Evolutionary conservation across 2,329 filamentous ascomycete species (phyloP).

Genomic region (Xylariaceae sp.): DNA sequence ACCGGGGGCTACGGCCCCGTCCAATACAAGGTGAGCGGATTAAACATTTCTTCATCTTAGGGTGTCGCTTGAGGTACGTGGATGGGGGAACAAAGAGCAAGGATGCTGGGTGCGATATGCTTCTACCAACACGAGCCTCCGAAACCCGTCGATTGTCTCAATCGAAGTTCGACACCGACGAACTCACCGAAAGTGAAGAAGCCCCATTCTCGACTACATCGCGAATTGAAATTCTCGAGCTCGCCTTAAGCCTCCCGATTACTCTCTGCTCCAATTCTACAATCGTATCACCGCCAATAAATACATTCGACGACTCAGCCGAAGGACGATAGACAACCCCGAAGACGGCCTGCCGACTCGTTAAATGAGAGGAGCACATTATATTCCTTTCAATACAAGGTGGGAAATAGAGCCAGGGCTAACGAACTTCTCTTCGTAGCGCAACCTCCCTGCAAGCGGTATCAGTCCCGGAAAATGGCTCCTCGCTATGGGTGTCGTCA

Average conservation of each 20-base stretch:
- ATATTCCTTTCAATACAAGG: background rate
- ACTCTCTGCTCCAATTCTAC: too few species aligned
- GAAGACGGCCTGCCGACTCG: background rate
- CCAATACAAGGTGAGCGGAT: constrained; percentile 79
- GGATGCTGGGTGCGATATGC: background rate
- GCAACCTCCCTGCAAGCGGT: constrained; percentile 87
- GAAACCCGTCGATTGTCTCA: too few species aligned
- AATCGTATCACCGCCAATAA: too few species aligned
- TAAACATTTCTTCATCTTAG: constrained; percentile 3
- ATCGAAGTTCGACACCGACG: too few species aligned
- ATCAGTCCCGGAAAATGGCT: constrained; percentile 82
- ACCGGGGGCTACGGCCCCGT: constrained; percentile 90
- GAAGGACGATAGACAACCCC: background rate
- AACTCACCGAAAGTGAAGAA: too few species aligned
- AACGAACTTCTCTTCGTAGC: constrained; percentile 43
- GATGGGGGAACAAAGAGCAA: background rate
- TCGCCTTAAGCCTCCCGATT: too few species aligned
- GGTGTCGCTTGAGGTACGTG: background rate
- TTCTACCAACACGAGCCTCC: too few species aligned
- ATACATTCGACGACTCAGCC: background rate
- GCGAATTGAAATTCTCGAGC: too few species aligned
- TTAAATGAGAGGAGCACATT: background rate
- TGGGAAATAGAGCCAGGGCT: constrained; percentile 1
- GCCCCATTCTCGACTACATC: too few species aligned
- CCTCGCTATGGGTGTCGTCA: constrained; percentile 69